Percentiles rank a stretch among this genome's conserved stretches.
Conservation (phyloP, 2,329 filamentous ascomycete genomes). For the Fusarium sp. region DNA sequence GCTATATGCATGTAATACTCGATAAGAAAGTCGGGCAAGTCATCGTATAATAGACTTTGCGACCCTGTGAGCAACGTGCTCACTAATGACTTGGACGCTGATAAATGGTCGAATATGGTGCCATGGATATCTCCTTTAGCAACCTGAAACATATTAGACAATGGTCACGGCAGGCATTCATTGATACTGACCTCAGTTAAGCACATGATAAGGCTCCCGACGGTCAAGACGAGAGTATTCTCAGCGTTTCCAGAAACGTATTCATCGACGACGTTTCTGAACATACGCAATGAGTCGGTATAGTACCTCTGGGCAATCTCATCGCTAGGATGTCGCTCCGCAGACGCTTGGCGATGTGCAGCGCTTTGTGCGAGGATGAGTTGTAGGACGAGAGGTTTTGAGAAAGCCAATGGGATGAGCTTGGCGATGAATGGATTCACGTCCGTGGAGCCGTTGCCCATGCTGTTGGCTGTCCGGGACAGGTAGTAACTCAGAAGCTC, state of each 20-base stretch:
- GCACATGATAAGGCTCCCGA: constrained; percentile 61
- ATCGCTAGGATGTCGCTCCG: constrained; percentile 45
- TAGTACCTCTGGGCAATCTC: constrained; percentile 55
- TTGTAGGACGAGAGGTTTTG: constrained; percentile 60
- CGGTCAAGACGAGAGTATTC: constrained; percentile 56
- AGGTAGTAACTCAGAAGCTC: constrained; percentile 62
- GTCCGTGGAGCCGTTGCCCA: constrained; percentile 62
- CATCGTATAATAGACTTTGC: constrained; percentile 51
- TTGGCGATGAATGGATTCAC: constrained; percentile 62
- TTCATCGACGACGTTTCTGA: constrained; percentile 53
- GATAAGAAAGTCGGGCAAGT: constrained; percentile 60
- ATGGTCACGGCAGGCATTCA: rapidly evolving
- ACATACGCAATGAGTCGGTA: constrained; percentile 54
- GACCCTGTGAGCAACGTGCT: constrained; percentile 53
- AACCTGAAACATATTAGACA: constrained; percentile 42
- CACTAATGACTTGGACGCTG: constrained; percentile 59
- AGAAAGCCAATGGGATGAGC: constrained; percentile 61
- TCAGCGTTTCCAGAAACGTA: constrained; percentile 53
- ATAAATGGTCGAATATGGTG: constrained; percentile 61
- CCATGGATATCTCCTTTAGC: constrained; percentile 61
- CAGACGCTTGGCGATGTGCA: constrained; percentile 55
- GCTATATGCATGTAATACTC: constrained; percentile 64
- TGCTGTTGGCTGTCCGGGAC: constrained; percentile 59
- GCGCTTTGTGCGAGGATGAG: constrained; percentile 62
- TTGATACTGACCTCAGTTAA: constrained; percentile 59